These are phyloP conservation scores for Schwanniomyces vanrijiae DNA, from an alignment of 805 yeast genomes.

Conservation along the genomic window DNA sequence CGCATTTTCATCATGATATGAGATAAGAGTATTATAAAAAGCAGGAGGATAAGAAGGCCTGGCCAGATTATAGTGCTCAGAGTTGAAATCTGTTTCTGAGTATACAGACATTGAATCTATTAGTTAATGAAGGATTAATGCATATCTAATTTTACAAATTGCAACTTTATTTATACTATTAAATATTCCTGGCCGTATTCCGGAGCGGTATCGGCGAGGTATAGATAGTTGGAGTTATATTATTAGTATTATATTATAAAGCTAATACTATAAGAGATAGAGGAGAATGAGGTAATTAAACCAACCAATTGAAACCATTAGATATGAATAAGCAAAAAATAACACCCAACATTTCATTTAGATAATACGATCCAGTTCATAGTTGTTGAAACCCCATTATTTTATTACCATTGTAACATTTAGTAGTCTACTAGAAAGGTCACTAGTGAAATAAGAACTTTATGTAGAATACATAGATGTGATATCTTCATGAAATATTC, in stretches of 20 bases:
- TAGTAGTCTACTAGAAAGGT: too few species aligned
- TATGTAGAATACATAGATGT: too few species aligned
- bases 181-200: neutral
- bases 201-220: constrained; percentile 2
- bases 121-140: neutral
- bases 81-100: constrained; percentile 50
- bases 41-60: constrained; percentile 66
- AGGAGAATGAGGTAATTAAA: neutral
- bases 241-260: neutral
- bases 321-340: too few species aligned
- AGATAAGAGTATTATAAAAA: constrained; percentile 15
- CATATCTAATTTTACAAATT: neutral
- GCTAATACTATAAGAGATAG: neutral
- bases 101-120: constrained; percentile 57
- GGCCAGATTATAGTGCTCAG: constrained; percentile 52
- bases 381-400: too few species aligned
- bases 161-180: neutral
- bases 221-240: neutral
- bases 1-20: constrained; percentile 11
- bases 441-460: too few species aligned
- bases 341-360: too few species aligned
- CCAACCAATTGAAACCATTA: neutral
- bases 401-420: too few species aligned
- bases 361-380: too few species aligned
- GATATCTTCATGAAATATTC: too few species aligned